Conservation (phyloP, 2,329 filamentous ascomycete species). For the Ascochyta clinopodiicola region DNA sequence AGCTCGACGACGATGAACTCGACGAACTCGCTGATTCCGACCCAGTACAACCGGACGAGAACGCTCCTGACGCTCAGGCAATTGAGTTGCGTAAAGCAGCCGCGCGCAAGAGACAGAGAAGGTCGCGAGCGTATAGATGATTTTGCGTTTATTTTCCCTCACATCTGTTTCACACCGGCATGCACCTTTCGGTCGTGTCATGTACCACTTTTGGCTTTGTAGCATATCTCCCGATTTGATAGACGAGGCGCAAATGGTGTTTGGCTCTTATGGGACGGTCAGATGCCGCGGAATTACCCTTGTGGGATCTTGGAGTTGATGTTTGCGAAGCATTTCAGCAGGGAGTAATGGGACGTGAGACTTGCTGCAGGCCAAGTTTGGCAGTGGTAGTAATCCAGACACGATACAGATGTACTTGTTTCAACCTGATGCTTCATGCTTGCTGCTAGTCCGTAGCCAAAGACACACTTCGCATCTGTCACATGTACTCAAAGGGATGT, state of each 20-base stretch:
- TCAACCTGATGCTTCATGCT: background rate
- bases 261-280: slow-evolving; percentile 14
- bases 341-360: slow-evolving; percentile 22
- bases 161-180: slow-evolving; percentile 16
- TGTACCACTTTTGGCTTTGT: slow-evolving; percentile 31
- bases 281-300: slow-evolving; percentile 7
- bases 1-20: slow-evolving; percentile 89
- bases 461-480: background rate
- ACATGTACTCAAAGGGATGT: background rate
- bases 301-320: slow-evolving; percentile 15
- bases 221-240: slow-evolving; percentile 23
- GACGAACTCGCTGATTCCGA: slow-evolving; percentile 61
- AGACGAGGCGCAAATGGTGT: slow-evolving; percentile 22
- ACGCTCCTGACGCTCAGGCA: slow-evolving; percentile 30
- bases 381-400: slow-evolving; percentile 15
- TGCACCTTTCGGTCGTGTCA: slow-evolving; percentile 13
- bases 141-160: slow-evolving; percentile 3
- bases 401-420: background rate
- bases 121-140: slow-evolving; percentile 34
- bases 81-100: slow-evolving; percentile 37
- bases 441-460: background rate
- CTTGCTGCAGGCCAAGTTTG: background rate
- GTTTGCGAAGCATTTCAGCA: slow-evolving; percentile 27
- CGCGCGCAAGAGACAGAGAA: slow-evolving; percentile 41
- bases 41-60: slow-evolving; percentile 35